Percentiles rank a stretch among this genome's conserved stretches.
Conservation (phyloP, 768 basidiomycete genomes). For the Russula dissimulans region DNA sequence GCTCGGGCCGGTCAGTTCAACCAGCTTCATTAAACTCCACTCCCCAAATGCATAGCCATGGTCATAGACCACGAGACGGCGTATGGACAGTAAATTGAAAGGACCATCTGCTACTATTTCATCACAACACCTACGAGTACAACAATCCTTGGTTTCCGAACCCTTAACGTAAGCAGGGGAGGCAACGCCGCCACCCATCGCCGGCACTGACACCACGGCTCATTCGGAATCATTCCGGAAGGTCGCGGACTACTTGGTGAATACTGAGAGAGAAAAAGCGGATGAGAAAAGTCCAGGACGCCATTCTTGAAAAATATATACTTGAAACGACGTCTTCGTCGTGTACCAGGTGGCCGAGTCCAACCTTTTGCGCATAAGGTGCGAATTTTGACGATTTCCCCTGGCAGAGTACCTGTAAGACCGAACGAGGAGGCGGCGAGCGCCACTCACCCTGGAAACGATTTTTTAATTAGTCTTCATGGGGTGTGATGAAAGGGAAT, state of each 20-base stretch:
- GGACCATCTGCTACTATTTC: background rate
- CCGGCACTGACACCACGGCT: background rate
- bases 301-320: constrained; percentile 32
- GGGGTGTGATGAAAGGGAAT: background rate
- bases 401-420: constrained; percentile 30
- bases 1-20: too few relatives aligned
- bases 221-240: background rate
- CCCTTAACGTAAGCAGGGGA: background rate
- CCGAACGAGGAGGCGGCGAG: background rate
- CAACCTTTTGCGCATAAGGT: constrained; percentile 92
- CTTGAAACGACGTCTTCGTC: constrained; percentile 88
- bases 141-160: background rate
- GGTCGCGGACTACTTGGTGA: constrained; percentile 23
- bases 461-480: background rate
- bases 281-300: background rate
- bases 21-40: too few relatives aligned
- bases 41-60: too few relatives aligned
- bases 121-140: background rate
- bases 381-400: constrained; percentile 92
- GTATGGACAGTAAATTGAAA: too few relatives aligned
- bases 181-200: background rate
- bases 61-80: too few relatives aligned
- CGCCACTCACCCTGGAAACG: constrained; percentile 9
- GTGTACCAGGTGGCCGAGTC: constrained; percentile 70
- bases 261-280: constrained; percentile 23